A percentile compares a stretch with the other conserved stretches of the same genome.
phyloP scores from a whole-genome alignment of 2,329 filamentous ascomycete genomes.

The Allantophomopsis lycopodina region DNA sequence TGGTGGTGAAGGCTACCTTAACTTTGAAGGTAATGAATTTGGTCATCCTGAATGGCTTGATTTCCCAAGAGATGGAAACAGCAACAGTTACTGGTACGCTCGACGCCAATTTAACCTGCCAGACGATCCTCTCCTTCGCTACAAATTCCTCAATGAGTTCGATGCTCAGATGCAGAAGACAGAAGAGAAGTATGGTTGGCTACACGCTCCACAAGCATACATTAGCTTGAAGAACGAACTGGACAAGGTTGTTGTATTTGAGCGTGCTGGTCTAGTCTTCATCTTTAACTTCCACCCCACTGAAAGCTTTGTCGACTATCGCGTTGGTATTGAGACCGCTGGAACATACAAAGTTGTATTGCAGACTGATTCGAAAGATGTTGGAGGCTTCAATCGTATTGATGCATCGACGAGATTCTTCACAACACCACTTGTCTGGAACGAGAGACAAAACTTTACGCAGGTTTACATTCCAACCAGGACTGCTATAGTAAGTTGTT shows the following conservation, averaged over 20 bases:
- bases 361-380: conserved; percentile 63
- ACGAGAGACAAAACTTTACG: conserved; percentile 75
- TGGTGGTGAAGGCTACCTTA: conserved; percentile 92
- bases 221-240: conserved; percentile 85
- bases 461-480: conserved; percentile 83
- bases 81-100: conserved; percentile 90
- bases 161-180: conserved; percentile 81
- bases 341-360: conserved; percentile 83
- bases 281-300: conserved; percentile 92
- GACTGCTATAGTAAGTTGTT: conserved; percentile 59
- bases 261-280: conserved; percentile 80
- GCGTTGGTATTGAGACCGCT: conserved; percentile 71
- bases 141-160: conserved; percentile 86
- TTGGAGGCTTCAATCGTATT: conserved; percentile 69
- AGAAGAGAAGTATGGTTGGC: conserved; percentile 85
- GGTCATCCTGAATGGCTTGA: conserved; percentile 98
- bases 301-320: conserved; percentile 80
- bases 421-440: conserved; percentile 85
- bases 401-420: conserved; percentile 78
- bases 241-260: conserved; percentile 94
- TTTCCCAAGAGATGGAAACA: conserved; percentile 86
- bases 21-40: conserved; percentile 98
- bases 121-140: conserved; percentile 74
- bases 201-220: conserved; percentile 74
- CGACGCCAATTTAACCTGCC: conserved; percentile 87